A percentile compares a stretch with the other conserved stretches of the same genome.
Evolutionary conservation across 1,284 basidiomycete genomes (phyloP).

Genomic region (Golubevia sp.): DNA sequence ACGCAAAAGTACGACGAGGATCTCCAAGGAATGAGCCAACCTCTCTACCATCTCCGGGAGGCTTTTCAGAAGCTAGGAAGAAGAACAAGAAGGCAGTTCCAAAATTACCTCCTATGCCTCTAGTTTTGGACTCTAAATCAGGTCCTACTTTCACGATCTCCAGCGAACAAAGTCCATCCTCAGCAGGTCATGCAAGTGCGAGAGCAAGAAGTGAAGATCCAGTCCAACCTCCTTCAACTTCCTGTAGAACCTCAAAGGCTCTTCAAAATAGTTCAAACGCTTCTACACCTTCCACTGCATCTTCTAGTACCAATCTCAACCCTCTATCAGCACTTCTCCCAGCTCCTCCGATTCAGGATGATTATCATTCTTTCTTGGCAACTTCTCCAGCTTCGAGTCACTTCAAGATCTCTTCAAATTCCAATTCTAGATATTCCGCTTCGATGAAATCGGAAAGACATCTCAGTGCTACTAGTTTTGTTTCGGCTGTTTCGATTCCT

Average conservation of each 20-base stretch:
- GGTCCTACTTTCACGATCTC: background rate
- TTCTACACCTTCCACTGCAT: background rate
- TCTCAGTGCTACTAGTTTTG: background rate
- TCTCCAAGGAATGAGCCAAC: background rate
- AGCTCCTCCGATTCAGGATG: background rate
- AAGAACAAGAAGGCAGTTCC: background rate
- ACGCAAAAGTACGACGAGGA: no score
- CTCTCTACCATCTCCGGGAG: background rate
- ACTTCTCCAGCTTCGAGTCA: background rate
- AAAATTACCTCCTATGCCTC: background rate
- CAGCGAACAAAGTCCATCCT: background rate
- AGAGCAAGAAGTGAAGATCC: background rate
- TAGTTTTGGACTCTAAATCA: background rate
- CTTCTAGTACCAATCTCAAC: background rate
- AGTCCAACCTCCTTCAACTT: background rate
- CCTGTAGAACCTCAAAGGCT: background rate
- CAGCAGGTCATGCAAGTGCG: background rate
- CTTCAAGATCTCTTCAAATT: background rate
- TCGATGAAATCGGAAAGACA: background rate
- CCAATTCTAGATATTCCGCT: background rate
- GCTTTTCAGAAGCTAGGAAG: background rate
- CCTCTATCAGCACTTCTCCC: background rate
- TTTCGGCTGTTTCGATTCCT: background rate
- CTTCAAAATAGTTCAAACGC: background rate
- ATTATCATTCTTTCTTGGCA: background rate